Evolutionary conservation across 495 filamentous ascomycete genomes (phyloP).

Genomic region (Talaromyces proteolyticus): DNA sequence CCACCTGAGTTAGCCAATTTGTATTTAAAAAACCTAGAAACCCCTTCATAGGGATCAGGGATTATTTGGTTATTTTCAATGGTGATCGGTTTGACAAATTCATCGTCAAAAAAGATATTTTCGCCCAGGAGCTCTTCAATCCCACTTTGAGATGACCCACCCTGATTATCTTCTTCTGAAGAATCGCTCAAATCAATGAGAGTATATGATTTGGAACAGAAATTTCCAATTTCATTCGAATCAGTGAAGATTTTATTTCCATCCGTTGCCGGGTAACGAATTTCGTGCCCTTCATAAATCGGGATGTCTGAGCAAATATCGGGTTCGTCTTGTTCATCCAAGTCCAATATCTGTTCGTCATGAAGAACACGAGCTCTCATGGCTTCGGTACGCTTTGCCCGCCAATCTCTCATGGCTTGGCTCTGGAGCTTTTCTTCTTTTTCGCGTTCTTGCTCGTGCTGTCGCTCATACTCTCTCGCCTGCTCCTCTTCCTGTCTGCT

Average conservation of each 20-base stretch:
- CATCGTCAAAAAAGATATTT: neutral
- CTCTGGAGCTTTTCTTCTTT: conserved; percentile 2
- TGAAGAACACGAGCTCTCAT: conserved; percentile 10
- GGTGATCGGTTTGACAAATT: neutral
- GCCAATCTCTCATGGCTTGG: conserved; percentile 2
- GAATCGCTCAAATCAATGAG: neutral
- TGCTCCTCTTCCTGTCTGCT: no score
- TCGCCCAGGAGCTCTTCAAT: neutral
- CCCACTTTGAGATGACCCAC: neutral
- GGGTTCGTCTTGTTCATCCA: conserved; percentile 1
- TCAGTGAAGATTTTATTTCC: no score
- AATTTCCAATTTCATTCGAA: no score
- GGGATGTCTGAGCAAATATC: neutral
- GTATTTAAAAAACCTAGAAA: conserved; percentile 18
- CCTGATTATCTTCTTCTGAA: neutral
- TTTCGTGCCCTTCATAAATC: neutral
- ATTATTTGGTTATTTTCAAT: neutral
- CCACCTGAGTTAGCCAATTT: conserved; percentile 20
- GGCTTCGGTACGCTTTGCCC: conserved; percentile 2
- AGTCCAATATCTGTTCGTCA: conserved; percentile 9
- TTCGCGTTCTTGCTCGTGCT: conserved; percentile 7
- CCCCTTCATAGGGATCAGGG: neutral
- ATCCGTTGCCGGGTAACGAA: neutral
- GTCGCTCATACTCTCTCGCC: conserved; percentile 9
- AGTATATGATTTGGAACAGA: no score